Evolutionary conservation across 345 rosid genomes (phyloP), one percentile per base, ranked within the genome.

Genomic region (Lumnitzera littorea): DNA sequence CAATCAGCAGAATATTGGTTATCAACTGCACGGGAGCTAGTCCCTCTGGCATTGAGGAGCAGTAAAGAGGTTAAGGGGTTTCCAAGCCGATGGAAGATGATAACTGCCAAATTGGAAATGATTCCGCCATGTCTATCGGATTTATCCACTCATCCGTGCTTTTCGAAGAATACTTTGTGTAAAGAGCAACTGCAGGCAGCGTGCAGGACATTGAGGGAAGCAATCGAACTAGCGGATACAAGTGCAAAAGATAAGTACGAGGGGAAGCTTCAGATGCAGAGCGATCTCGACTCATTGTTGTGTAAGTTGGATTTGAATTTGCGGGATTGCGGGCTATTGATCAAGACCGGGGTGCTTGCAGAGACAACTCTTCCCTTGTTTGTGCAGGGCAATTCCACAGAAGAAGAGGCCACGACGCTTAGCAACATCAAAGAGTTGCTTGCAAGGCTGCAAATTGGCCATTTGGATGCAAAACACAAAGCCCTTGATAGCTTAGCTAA

Each of bases 231-330:
- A 60, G 84, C 88, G 2, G 76, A 77, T 13, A 76, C 78, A 16
- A 86, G 95, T 64, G 31, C 70, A 63, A 63, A 67, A 52, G 89
- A 84, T 76, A 95, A 79, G 77, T 84, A 78, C 66, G 85, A 85
- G 55, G 99, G 99, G 60, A 95, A 95, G 71, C 76, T 95, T 3
- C 73, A 82, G 81, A 90, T 85, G 95, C 99, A 95, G 77, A 95
- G 91, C 55, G 89, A 95, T 72, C 96, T 95, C 2, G 97, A 95
- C 78, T 81, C 95, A 2, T 67, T 95, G 62, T 84, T 87, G 0
- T 84, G 95, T 16, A 91, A 86, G 57, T 61, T 95, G 74, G 96
- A 86, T 69, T 81, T 88, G 73, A 86, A 80, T 68, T 82, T 95
- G 51, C 78, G 76, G 51, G 99, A 95, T 64, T 88, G 96, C 60